These are phyloP conservation scores for Saccharomycopsis malanga DNA, from an alignment of 805 yeast genomes.

Conservation along the genomic window DNA sequence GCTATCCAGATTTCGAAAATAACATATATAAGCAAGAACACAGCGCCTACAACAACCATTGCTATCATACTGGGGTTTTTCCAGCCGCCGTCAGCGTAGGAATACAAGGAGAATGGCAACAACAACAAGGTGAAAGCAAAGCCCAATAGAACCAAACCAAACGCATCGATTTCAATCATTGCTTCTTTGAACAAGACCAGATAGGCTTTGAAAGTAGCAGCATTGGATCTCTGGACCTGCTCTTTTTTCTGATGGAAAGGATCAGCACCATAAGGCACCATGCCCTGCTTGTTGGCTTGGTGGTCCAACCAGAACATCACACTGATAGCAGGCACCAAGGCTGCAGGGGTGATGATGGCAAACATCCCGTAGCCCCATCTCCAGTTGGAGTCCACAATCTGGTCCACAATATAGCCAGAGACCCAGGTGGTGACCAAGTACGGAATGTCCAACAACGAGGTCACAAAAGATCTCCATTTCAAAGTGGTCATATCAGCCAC, in stretches of 20 bases:
- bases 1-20: conserved; percentile 33
- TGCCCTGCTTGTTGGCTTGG: conserved; percentile 27
- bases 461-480: conserved; percentile 33
- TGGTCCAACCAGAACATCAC: conserved; percentile 31
- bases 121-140: conserved; percentile 34
- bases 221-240: conserved; percentile 1
- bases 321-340: conserved; percentile 30
- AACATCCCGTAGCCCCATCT: conserved; percentile 49
- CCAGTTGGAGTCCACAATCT: conserved; percentile 36
- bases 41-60: conserved; percentile 37
- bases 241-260: conserved; percentile 10
- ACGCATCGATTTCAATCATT: conserved; percentile 33
- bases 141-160: conserved; percentile 34
- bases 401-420: conserved; percentile 34
- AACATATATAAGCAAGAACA: conserved; percentile 30
- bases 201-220: conserved; percentile 3
- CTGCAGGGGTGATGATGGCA: conserved; percentile 39
- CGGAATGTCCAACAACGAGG: conserved; percentile 34
- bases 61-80: conserved; percentile 37
- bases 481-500: conserved; percentile 35
- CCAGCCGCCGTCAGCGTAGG: conserved; percentile 31
- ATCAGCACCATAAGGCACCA: conserved; percentile 6
- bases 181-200: conserved; percentile 22
- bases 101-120: conserved; percentile 34
- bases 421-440: conserved; percentile 37